Base-by-base conservation (phyloP, 495 filamentous ascomycete species). In the Tuber magnatum region DNA sequence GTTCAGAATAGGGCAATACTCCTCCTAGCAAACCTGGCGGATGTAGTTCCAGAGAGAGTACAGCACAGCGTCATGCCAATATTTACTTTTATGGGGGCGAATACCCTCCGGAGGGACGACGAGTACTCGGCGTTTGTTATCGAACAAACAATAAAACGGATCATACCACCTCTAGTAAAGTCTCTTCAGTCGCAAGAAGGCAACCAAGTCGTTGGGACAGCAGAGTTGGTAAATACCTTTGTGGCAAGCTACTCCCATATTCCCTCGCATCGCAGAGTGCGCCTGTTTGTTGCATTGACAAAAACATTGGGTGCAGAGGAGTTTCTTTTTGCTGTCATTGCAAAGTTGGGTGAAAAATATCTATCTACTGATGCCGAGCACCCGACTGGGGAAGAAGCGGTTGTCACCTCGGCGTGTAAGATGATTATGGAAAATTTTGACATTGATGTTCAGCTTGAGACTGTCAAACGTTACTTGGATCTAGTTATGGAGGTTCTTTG, bases 61-160 rank as follows among this genome's bases (percentile, higher is more conserved):
- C 87, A 98, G 71, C 94, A 99, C 82, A 97, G 92, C 76, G 92
- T 99, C 71, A 98, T 99, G 95, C 96, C 96, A 9, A 94, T 99
- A 48, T 99, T 99, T 84, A 97, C 95, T 0, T 97, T 97, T 84
- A 97, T 97, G 92, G 92, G 93, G 51, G 90, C 90, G 42, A 94
- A 91, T 40, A 90, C 97, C 16, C 87, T 99, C 35, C 89, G 91
- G 43, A 93, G 96, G 84, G 91, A 93, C 76, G 95, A 99, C 80
- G 94, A 97, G 61, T 97, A 95, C 84, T 98, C 95, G 8, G 93
- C 93, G 6, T 91, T 96, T 80, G 94, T 98, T 40, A 93, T 97
- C 75, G 92, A 91, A 72, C 89, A 92, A 83, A 97, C 94, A 0
- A 91, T 99, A 76, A 90, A 92, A 71, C 90, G 92, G 77, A 92